A percentile compares a stretch with the other conserved stretches of the same genome.
Evolutionary conservation across 2,329 filamentous ascomycete genomes (phyloP).

Genomic region (Epichloe coenophiala): DNA sequence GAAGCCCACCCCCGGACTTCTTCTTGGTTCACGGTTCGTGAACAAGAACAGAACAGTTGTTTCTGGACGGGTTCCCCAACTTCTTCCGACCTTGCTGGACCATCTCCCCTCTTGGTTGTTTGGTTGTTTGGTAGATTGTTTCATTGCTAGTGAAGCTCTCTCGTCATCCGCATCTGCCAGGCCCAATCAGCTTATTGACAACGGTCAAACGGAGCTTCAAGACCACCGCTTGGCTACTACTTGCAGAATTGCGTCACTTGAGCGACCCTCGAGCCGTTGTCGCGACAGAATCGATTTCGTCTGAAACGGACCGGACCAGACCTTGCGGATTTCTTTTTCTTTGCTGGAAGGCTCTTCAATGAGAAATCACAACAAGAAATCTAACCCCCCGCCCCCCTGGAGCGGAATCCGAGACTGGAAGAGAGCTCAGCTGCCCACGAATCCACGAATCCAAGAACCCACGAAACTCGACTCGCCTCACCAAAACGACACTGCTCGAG

Average conservation of each 20-base stretch:
- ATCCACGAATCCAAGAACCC: background rate
- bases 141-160: background rate
- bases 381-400: background rate
- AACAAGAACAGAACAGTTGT: background rate
- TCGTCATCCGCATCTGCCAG: background rate
- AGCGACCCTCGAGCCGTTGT: background rate
- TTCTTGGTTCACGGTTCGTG: background rate
- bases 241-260: background rate
- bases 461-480: no score
- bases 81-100: background rate
- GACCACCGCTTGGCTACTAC: no score
- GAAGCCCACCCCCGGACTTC: conserved; percentile 8
- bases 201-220: background rate
- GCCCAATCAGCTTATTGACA: background rate
- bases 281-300: background rate
- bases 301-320: no score
- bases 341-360: background rate
- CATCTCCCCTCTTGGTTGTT: background rate
- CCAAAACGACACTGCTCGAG: no score
- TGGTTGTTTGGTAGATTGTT: no score
- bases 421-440: background rate
- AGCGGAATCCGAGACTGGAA: background rate
- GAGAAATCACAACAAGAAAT: background rate
- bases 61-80: background rate
- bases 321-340: background rate